Evolutionary conservation across 148 eudicot species (phyloP).

Genomic region (Rhododendron molle): DNA sequence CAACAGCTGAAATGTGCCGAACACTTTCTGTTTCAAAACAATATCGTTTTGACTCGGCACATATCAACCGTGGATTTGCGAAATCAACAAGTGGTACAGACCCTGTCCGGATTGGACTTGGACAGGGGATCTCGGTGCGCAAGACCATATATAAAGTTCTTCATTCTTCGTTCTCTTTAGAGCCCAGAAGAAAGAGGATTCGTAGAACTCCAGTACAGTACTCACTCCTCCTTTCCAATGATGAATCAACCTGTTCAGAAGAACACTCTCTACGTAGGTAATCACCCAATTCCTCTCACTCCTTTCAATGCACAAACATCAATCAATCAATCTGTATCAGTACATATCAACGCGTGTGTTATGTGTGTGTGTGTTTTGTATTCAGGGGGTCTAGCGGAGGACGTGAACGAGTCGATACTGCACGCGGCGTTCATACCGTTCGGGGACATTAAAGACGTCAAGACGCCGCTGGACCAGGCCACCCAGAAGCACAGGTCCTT

Average conservation of each 20-base stretch:
- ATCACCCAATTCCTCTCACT: background rate
- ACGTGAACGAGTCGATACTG: conserved; percentile 76
- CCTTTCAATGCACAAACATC: background rate
- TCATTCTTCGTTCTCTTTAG: background rate
- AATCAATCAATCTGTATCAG: background rate
- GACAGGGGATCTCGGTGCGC: too few relatives aligned
- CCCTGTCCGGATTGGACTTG: too few relatives aligned
- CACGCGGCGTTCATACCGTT: conserved; percentile 95
- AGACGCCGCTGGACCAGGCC: conserved; percentile 88
- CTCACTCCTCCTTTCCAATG: conserved; percentile 21
- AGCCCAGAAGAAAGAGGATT: background rate
- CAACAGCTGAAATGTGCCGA: too few relatives aligned
- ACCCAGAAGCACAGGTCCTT: conserved; percentile 94
- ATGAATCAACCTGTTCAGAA: conserved; percentile 81
- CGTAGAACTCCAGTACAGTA: background rate
- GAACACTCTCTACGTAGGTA: conserved; percentile 89
- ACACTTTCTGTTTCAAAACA: too few relatives aligned
- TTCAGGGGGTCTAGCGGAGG: conserved; percentile 77
- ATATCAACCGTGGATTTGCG: too few relatives aligned
- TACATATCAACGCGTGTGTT: background rate
- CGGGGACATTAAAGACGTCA: conserved; percentile 95
- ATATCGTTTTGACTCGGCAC: too few relatives aligned
- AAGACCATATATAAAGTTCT: too few relatives aligned
- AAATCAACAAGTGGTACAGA: too few relatives aligned
- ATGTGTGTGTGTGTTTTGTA: background rate